These are phyloP conservation scores for Cornus kousa DNA, from an alignment of 148 eudicot species.

Conservation along the genomic window DNA sequence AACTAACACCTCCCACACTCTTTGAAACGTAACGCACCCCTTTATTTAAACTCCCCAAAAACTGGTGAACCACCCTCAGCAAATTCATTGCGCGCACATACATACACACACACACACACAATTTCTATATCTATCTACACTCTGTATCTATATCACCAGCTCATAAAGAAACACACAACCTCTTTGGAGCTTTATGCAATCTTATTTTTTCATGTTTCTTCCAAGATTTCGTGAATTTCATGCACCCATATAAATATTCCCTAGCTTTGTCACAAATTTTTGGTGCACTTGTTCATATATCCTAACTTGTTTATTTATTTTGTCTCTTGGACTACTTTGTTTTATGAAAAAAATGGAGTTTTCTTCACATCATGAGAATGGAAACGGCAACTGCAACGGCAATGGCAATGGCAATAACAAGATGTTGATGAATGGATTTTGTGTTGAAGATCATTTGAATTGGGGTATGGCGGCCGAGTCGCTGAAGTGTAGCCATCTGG, in stretches of 20 bases:
- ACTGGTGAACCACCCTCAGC: background rate
- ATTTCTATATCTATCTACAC: background rate
- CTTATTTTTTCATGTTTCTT: too few species aligned
- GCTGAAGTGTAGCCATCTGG: constrained; percentile 29
- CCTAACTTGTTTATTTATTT: background rate
- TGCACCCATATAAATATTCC: background rate
- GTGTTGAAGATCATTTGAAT: constrained; percentile 25
- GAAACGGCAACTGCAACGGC: too few species aligned
- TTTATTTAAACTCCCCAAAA: constrained; percentile 1
- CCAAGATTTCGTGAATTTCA: background rate
- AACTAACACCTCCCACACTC: constrained; percentile 17
- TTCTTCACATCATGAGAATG: background rate
- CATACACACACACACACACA: background rate
- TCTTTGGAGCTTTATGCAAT: background rate
- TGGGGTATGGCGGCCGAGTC: constrained; percentile 24
- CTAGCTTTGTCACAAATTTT: background rate
- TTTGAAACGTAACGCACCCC: background rate
- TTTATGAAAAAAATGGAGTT: background rate
- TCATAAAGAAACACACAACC: background rate
- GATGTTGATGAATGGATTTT: background rate
- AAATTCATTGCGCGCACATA: background rate
- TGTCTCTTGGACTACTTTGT: background rate
- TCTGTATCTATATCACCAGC: background rate
- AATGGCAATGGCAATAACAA: constrained; percentile 13
- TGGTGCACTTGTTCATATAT: background rate